A percentile compares a stretch with the other conserved stretches of the same genome.
phyloP scores from a whole-genome alignment of 208 protist genomes.

The Blechomonas ayalai region DNA sequence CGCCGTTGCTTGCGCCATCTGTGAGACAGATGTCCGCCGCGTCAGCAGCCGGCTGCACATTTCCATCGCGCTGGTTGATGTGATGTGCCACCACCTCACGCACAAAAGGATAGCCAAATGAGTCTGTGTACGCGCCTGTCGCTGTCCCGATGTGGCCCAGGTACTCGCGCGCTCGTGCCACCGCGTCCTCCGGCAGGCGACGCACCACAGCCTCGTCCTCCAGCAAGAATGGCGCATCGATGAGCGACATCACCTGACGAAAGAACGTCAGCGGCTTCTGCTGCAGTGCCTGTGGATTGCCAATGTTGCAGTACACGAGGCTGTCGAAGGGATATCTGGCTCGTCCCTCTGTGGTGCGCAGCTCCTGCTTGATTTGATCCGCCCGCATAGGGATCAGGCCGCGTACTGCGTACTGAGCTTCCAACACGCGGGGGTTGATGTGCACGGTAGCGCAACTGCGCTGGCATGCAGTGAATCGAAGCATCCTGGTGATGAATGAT shows the following conservation, averaged over 20 bases:
- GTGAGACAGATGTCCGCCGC: slow-evolving; percentile 90
- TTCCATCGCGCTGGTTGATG: slow-evolving; percentile 92
- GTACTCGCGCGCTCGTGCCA: slow-evolving; percentile 81
- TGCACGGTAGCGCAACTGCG: slow-evolving; percentile 3
- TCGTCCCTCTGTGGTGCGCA: slow-evolving; percentile 24
- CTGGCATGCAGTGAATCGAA: too few relatives aligned
- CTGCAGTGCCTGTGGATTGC: slow-evolving; percentile 96
- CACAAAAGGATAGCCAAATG: slow-evolving; percentile 84
- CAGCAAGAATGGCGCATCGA: slow-evolving; percentile 70
- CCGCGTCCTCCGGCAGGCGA: slow-evolving; percentile 86
- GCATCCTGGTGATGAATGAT: too few relatives aligned
- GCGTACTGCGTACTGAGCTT: slow-evolving; percentile 86
- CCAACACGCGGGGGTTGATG: slow-evolving; percentile 64
- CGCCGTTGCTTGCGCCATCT: slow-evolving; percentile 93
- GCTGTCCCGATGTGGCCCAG: slow-evolving; percentile 37
- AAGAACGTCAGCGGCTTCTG: slow-evolving; percentile 97
- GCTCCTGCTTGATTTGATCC: slow-evolving; percentile 62
- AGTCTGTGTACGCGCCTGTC: slow-evolving; percentile 96
- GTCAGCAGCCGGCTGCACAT: slow-evolving; percentile 19
- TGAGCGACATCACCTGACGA: slow-evolving; percentile 88
- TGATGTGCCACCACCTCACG: slow-evolving; percentile 91
- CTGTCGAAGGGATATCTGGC: slow-evolving; percentile 53
- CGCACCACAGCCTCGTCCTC: slow-evolving; percentile 29
- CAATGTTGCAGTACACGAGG: slow-evolving; percentile 99
- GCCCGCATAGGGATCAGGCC: slow-evolving; percentile 77